Base-by-base conservation (phyloP, 2,329 filamentous ascomycete species). In the Penicillium sp. region DNA sequence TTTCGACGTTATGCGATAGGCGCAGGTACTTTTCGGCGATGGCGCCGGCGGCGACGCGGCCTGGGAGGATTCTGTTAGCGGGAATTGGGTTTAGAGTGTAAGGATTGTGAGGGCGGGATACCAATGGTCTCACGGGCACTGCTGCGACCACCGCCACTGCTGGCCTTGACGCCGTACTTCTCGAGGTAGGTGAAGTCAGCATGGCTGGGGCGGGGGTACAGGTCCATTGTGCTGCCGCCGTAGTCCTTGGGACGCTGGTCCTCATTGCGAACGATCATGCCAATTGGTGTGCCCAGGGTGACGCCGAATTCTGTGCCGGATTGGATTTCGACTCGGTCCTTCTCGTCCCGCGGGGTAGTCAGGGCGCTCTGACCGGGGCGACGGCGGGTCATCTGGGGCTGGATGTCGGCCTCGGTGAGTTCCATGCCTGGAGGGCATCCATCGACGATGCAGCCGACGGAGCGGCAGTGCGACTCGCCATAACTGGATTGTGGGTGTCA, bases 121-220 rank as follows among this genome's bases (percentile, higher is more conserved):
- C 87, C 89, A 66, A 97, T 95, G 10, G 92, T 97, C 79, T 97
- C 92, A 57, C 92, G 80, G n/a, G 93, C 93, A 68, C 86, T 91
- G 68, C 87, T 91, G 55, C 93, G 81, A 46, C 93, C 92, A 61
- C 93, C 92, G 50, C 93, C 92, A 54, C 85, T 90, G 68, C 83
- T 88, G 31, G 93, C 90, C 77, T 95, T 95, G 61, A 95, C 84
- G 49, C 92, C 92, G 71, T 99, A 99, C 76, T 97, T 97, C 72
- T 95, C 88, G 53, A 95, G 79, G 75, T 97, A 97, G 53, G 93
- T 97, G 82, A 87, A 96, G 74, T 97, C 92, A 52, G 93, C 92
- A 73, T 97, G 93, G 68, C 84, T 89, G 30, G 92, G 93, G 43
- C 93, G 82, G 4, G 93, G 93, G 79, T 87, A 97, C 55, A 84